A percentile compares a stretch with the other conserved stretches of the same genome.
These are phyloP conservation scores for Epichloe typhina DNA, from an alignment of 2,329 filamentous ascomycete genomes.

Conservation along the genomic window DNA sequence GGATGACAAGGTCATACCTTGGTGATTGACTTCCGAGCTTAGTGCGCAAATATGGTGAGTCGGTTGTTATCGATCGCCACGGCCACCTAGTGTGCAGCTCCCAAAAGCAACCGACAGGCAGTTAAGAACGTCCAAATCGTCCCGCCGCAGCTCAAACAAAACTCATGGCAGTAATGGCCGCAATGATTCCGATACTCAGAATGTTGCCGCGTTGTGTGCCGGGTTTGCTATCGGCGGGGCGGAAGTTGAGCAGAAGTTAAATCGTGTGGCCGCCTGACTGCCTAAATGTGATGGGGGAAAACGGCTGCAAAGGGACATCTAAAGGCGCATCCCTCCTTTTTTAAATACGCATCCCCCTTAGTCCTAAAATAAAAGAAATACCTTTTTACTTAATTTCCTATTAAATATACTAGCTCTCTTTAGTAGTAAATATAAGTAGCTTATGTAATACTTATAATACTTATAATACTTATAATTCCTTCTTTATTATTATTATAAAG, in stretches of 20 bases:
- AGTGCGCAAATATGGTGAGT: not conserved
- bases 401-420: too few species aligned
- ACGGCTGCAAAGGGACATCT: too few species aligned
- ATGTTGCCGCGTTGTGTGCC: not conserved
- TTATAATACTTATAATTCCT: too few species aligned
- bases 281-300: too few species aligned
- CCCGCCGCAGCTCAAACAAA: not conserved
- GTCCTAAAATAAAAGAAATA: too few species aligned
- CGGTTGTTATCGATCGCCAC: not conserved
- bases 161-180: not conserved
- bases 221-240: not conserved
- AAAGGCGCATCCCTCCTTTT: too few species aligned
- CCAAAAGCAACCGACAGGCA: too few species aligned
- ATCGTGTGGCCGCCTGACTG: not conserved
- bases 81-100: not conserved
- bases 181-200: not conserved
- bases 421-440: too few species aligned
- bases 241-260: not conserved
- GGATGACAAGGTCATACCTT: slow-evolving; percentile 3
- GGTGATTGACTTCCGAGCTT: not conserved
- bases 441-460: too few species aligned
- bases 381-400: too few species aligned
- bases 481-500: too few species aligned
- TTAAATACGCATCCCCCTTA: too few species aligned
- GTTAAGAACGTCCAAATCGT: not conserved